phyloP scores from a whole-genome alignment of 805 yeast species.

The Phaffomyces opuntiae region DNA sequence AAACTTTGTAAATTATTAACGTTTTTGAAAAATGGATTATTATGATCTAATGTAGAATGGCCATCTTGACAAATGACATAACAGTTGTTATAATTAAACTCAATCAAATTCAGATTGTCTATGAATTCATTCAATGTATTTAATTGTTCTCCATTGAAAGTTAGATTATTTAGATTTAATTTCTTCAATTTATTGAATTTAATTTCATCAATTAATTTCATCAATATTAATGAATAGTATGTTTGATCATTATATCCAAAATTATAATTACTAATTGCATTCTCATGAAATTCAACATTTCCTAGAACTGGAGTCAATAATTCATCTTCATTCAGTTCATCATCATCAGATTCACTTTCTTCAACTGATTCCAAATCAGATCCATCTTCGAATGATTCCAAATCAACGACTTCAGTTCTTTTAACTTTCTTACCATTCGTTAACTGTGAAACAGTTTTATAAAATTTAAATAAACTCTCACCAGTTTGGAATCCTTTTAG shows the following conservation, averaged over 20 bases:
- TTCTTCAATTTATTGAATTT: not conserved
- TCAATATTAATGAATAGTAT: not conserved
- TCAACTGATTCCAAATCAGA: not conserved
- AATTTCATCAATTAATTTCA: not conserved
- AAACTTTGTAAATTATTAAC: not conserved
- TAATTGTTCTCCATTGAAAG: not conserved
- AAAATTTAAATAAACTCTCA: not conserved
- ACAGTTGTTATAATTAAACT: slow-evolving; percentile 1
- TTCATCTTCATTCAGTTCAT: not conserved
- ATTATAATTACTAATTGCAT: not conserved
- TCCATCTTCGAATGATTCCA: slow-evolving; percentile 3
- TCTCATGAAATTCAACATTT: not conserved
- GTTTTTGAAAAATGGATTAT: not conserved
- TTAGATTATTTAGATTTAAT: not conserved
- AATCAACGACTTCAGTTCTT: not conserved
- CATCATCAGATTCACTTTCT: not conserved
- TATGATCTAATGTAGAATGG: not conserved
- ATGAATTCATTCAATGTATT: not conserved
- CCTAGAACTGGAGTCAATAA: not conserved
- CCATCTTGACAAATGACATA: slow-evolving; percentile 1
- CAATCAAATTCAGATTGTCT: not conserved
- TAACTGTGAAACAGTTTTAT: not conserved
- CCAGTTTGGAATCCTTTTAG: slow-evolving; percentile 7
- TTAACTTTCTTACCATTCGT: not conserved
- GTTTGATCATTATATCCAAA: not conserved